phyloP scores from a whole-genome alignment of 768 basidiomycete species.

The Tricholoma saponaceum region DNA sequence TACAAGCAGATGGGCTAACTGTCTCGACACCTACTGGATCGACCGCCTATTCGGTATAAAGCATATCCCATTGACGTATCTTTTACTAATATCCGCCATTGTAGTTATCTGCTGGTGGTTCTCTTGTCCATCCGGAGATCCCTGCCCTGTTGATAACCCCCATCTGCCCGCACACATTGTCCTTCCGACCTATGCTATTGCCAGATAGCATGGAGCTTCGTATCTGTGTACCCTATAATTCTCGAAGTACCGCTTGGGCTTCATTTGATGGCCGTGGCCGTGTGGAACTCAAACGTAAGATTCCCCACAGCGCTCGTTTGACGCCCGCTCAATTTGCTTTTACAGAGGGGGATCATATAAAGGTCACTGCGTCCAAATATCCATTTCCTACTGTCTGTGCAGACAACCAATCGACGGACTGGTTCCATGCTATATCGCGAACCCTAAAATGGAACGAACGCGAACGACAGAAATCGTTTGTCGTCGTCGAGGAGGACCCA shows the following conservation, averaged over 20 bases:
- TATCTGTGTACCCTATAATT: slow-evolving; percentile 99
- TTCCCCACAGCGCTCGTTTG: neutral
- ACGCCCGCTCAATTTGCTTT: slow-evolving; percentile 5
- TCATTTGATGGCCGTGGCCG: slow-evolving; percentile 97
- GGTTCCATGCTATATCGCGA: slow-evolving; percentile 96
- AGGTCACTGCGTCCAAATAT: slow-evolving; percentile 93
- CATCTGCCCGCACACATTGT: slow-evolving; percentile 97
- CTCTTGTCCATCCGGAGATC: slow-evolving; percentile 96
- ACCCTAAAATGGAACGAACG: slow-evolving; percentile 99
- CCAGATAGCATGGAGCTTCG: slow-evolving; percentile 98
- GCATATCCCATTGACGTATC: slow-evolving; percentile 4
- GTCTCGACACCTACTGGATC: slow-evolving; percentile 98
- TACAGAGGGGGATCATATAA: slow-evolving; percentile 98
- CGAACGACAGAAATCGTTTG: slow-evolving; percentile 97
- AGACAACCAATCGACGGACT: slow-evolving; percentile 96
- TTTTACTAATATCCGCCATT: slow-evolving; percentile 4
- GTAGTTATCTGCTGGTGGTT: slow-evolving; percentile 92
- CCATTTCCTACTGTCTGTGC: slow-evolving; percentile 99
- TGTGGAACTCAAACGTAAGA: slow-evolving; percentile 91
- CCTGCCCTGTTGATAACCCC: slow-evolving; percentile 95
- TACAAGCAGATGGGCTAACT: slow-evolving; percentile 95
- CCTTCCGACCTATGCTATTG: slow-evolving; percentile 97
- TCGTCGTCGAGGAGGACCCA: slow-evolving; percentile 90
- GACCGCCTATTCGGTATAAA: slow-evolving; percentile 91
- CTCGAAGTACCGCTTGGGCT: slow-evolving; percentile 97